These are phyloP conservation scores for Lichtheimia hyalospora DNA, from an alignment of 371 early-diverging fungal genomes.

Conservation along the genomic window DNA sequence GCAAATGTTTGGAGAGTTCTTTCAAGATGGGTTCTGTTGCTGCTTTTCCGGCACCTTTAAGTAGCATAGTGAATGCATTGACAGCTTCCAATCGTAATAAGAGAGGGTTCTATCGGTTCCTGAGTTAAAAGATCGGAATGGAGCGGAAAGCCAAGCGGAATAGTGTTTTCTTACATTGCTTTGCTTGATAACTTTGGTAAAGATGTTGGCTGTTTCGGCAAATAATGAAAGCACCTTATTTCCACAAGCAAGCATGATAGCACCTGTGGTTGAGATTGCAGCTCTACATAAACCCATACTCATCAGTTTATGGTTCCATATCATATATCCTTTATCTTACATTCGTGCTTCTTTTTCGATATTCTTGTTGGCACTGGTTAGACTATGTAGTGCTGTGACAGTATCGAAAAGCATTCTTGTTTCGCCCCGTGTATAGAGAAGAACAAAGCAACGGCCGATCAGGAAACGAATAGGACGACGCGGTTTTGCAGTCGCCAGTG, in stretches of 20 bases:
- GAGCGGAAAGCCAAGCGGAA: too few relatives aligned
- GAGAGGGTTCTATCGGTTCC: constrained; percentile 48
- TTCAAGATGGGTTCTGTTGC: constrained; percentile 69
- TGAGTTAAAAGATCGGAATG: too few relatives aligned
- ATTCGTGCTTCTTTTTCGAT: constrained; percentile 63
- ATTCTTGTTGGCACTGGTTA: constrained; percentile 66
- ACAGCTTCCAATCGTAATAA: constrained; percentile 72
- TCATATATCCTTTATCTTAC: constrained; percentile 25
- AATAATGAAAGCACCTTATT: constrained; percentile 74
- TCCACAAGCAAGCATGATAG: constrained; percentile 67
- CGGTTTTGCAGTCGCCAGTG: constrained; percentile 68
- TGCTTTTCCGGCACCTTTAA: constrained; percentile 82
- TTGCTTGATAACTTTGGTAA: constrained; percentile 66
- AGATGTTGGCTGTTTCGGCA: constrained; percentile 70
- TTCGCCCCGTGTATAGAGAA: constrained; percentile 73
- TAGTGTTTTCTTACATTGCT: constrained; percentile 54
- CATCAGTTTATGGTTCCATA: neutral
- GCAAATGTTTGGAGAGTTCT: constrained; percentile 74
- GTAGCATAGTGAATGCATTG: constrained; percentile 61
- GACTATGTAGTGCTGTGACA: constrained; percentile 66
- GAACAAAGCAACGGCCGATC: constrained; percentile 73
- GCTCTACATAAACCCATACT: constrained; percentile 52
- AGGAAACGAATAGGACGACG: constrained; percentile 76
- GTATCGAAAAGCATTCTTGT: constrained; percentile 78
- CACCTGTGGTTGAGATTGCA: constrained; percentile 75